These are phyloP conservation scores for Bisporella sp. DNA, from an alignment of 2,329 filamentous ascomycete genomes.

Conservation along the genomic window DNA sequence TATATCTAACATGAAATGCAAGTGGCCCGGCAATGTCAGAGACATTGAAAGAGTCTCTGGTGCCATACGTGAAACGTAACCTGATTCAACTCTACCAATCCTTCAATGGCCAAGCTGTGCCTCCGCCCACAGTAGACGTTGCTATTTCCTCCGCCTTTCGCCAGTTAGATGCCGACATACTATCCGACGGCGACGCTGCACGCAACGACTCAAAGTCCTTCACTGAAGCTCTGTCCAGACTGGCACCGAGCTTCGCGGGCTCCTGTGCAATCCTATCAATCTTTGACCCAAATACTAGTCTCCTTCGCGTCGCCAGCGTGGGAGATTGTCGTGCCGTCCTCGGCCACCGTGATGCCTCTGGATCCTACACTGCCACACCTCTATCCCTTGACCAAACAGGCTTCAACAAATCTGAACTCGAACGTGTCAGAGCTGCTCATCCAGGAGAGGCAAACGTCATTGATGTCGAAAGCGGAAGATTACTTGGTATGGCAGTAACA, in stretches of 20 bases:
- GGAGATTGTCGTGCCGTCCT: slow-evolving; percentile 42
- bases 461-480: slow-evolving; percentile 37
- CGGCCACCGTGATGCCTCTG: slow-evolving; percentile 31
- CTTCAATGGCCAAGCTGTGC: not conserved
- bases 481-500: slow-evolving; percentile 55
- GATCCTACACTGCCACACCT: slow-evolving; percentile 43
- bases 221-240: not conserved
- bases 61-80: not conserved
- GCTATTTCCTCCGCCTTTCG: not conserved
- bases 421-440: slow-evolving; percentile 48
- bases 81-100: not conserved
- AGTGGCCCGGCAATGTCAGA: not conserved
- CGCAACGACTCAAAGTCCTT: not conserved
- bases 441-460: slow-evolving; percentile 53
- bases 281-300: slow-evolving; percentile 47
- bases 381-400: slow-evolving; percentile 62
- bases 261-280: slow-evolving; percentile 59
- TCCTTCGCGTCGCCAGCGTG: slow-evolving; percentile 55
- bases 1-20: not conserved
- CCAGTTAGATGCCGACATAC: not conserved
- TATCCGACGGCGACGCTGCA: not conserved
- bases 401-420: slow-evolving; percentile 50
- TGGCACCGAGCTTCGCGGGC: slow-evolving; percentile 31
- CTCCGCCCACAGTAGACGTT: not conserved
- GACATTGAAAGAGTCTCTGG: not conserved